Evolutionary conservation across 2,329 filamentous ascomycete species (phyloP).

Genomic region (Fusarium setosum): DNA sequence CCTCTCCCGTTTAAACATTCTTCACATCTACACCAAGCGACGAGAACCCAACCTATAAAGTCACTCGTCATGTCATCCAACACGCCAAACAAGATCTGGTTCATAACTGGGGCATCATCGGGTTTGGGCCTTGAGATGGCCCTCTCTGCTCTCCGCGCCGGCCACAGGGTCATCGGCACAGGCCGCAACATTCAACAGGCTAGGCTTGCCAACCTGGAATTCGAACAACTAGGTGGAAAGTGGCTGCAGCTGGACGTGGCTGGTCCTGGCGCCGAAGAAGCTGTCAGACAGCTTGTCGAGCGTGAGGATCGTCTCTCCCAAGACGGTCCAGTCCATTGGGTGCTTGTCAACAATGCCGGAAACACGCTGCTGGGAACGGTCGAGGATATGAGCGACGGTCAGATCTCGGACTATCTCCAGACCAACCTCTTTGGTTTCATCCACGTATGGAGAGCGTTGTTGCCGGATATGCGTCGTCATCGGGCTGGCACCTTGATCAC

Average conservation of each 20-base stretch:
- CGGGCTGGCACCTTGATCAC: neutral
- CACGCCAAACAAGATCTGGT: neutral
- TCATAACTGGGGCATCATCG: conserved; percentile 12
- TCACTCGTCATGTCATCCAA: neutral
- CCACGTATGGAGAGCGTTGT: conserved; percentile 10
- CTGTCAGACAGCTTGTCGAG: neutral
- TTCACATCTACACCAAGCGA: neutral
- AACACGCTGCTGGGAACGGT: conserved; percentile 6
- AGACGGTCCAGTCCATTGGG: neutral
- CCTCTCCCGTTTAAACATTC: too few relatives aligned
- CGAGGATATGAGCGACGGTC: conserved; percentile 11
- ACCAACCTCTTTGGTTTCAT: conserved; percentile 15
- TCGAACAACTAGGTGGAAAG: neutral
- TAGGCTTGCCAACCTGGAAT: neutral
- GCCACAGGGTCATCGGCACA: conserved; percentile 12
- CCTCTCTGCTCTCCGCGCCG: conserved; percentile 9
- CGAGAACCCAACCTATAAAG: neutral
- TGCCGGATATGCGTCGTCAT: conserved; percentile 6
- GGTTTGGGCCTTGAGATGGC: conserved; percentile 16
- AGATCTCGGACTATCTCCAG: conserved; percentile 5
- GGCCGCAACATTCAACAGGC: conserved; percentile 6
- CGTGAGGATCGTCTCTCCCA: neutral
- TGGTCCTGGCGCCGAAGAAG: neutral
- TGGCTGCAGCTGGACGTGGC: conserved; percentile 4
- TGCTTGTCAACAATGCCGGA: neutral